Evolutionary conservation across 148 eudicot species (phyloP).

Genomic region (Rheum nobile): DNA sequence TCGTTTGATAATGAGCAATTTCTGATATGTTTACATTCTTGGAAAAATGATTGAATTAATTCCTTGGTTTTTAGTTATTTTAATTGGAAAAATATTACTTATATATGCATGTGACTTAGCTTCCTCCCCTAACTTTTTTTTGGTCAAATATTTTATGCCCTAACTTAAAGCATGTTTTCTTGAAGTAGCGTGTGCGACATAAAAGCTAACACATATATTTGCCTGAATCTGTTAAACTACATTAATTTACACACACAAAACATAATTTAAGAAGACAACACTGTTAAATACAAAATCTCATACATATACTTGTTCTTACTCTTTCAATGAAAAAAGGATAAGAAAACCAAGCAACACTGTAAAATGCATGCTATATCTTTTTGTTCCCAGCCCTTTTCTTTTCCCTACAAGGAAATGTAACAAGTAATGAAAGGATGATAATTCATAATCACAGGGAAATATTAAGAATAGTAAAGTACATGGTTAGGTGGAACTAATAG

Average conservation of each 20-base stretch:
- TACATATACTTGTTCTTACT: no score
- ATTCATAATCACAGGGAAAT: background rate
- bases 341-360: no score
- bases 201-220: no score
- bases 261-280: no score
- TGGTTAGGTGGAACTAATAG: conserved; percentile 1
- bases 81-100: background rate
- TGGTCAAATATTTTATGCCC: no score
- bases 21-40: background rate
- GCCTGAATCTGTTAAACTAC: no score
- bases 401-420: background rate
- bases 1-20: background rate
- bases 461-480: conserved; percentile 1
- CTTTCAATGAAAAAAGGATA: background rate
- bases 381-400: background rate
- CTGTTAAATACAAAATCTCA: no score
- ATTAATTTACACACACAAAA: no score
- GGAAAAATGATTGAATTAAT: background rate
- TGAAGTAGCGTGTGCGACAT: no score
- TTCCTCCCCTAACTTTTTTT: no score
- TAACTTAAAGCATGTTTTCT: no score
- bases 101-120: background rate
- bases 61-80: background rate
- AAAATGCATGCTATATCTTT: no score
- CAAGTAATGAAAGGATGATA: background rate